Evolutionary conservation across 2,329 filamentous ascomycete species (phyloP).

Genomic region (Aciculosporium take): DNA sequence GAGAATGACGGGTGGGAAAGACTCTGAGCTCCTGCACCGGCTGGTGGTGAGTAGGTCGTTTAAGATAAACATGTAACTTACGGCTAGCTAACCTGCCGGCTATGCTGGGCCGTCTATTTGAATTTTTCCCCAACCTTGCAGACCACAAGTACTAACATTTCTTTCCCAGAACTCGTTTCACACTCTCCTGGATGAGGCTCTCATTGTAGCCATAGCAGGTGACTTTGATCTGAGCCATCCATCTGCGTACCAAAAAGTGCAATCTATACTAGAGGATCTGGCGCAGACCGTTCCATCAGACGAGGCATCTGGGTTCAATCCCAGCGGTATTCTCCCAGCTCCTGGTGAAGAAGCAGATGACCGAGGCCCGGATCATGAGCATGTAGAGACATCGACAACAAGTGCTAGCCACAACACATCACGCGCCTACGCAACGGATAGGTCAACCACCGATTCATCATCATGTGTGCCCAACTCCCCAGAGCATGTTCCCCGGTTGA

Average conservation of each 20-base stretch:
- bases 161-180: conserved; percentile 50
- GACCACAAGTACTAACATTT: background rate
- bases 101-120: background rate
- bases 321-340: conserved; percentile 50
- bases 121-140: background rate
- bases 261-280: conserved; percentile 47
- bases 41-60: conserved; percentile 15
- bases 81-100: background rate
- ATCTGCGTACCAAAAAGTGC: conserved; percentile 37
- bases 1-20: conserved; percentile 13
- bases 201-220: conserved; percentile 59
- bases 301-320: conserved; percentile 64
- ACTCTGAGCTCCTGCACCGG: conserved; percentile 13
- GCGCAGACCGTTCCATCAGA: conserved; percentile 50
- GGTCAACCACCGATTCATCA: conserved; percentile 14
- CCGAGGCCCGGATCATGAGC: background rate
- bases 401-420: conserved; percentile 16
- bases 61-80: too few species aligned
- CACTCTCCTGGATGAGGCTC: conserved; percentile 59
- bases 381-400: conserved; percentile 12
- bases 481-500: conserved; percentile 16
- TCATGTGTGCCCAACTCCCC: conserved; percentile 12
- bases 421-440: conserved; percentile 13
- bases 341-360: conserved; percentile 13
- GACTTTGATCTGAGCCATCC: conserved; percentile 54